Evolutionary conservation across 1,284 basidiomycete species (phyloP), one percentile per base, ranked within the genome.

Genomic region (Ceraceosorus guamensis): DNA sequence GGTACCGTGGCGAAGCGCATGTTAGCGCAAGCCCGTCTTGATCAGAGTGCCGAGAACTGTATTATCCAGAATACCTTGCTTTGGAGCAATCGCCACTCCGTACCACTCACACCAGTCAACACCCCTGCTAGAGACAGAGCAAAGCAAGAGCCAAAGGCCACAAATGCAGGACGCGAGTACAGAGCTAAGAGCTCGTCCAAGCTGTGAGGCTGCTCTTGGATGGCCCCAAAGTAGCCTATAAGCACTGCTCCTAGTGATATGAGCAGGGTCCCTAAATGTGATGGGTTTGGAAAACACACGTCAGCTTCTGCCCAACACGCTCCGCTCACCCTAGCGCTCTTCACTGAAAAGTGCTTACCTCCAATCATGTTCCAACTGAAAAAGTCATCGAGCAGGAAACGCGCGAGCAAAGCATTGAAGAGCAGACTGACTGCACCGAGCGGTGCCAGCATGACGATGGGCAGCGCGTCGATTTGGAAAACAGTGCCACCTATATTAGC

Each of bases 331-430:
- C 39, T 35, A 33, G 24, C 11, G 48, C 33, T 16, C 16, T 16
- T n/a, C 43, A 2, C 33, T 3, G 11, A 48, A 2, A 1, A 1
- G 18, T n/a, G 55, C 61, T 48, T 48, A 62, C 73, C 91, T 10
- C 88, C 77, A 52, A 91, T 79, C 83, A 93, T 88, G 80, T 85
- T 87, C 10, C 81, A 82, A 5, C 89, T 89, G 78, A 95, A 89
- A 18, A 85, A 81, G 72, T 93, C 91, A 43, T 89, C 88, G 18
- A 96, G 82, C 44, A 96, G 81, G 50, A 93, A 75, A 32, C 85
- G 83, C 8, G 91, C 91, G 65, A 96, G 91, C 68, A 96, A 84
- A 3, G 90, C 90, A 77, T 97, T 97, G 88, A 89, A 96, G 30
- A 96, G 82, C 35, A 97, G 83, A 6, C 89, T 91, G 46, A 82